Conservation (phyloP, 1,284 basidiomycete species). For the Boletus smithii region DNA sequence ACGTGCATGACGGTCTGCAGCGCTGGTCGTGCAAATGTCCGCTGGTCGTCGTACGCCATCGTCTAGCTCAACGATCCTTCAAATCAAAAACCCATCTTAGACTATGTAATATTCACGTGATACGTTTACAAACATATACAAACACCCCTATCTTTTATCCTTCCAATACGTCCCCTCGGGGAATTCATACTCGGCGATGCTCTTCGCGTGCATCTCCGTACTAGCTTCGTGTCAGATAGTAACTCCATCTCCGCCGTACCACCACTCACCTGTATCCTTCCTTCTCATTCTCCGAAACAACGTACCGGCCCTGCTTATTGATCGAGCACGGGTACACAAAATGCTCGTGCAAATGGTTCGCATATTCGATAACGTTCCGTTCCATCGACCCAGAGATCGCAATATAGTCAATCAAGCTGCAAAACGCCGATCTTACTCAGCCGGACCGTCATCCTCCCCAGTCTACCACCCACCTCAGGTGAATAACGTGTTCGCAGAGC, state of each 20-base stretch:
- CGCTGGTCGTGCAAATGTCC: slow-evolving; percentile 7
- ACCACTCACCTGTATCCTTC: slow-evolving; percentile 66
- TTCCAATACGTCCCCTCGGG: slow-evolving; percentile 70
- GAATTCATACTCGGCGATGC: slow-evolving; percentile 71
- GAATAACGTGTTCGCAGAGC: slow-evolving; percentile 90
- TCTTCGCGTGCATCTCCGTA: slow-evolving; percentile 71
- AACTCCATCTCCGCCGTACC: slow-evolving; percentile 2
- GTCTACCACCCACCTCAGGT: slow-evolving; percentile 54
- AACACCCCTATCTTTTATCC: slow-evolving; percentile 18
- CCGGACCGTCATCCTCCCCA: slow-evolving; percentile 7
- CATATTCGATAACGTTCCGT: slow-evolving; percentile 85
- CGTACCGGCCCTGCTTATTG: slow-evolving; percentile 81
- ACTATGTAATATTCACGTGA: slow-evolving; percentile 20
- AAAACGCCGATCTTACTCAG: slow-evolving; percentile 8
- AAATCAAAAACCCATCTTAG: slow-evolving; percentile 12
- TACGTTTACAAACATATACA: slow-evolving; percentile 18
- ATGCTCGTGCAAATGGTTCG: slow-evolving; percentile 89
- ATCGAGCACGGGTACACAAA: slow-evolving; percentile 87
- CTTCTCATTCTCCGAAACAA: slow-evolving; percentile 60
- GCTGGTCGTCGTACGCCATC: slow-evolving; percentile 28
- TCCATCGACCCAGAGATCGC: slow-evolving; percentile 87
- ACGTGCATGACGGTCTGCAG: slow-evolving; percentile 9
- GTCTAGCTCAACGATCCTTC: neutral
- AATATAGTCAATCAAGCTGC: slow-evolving; percentile 86
- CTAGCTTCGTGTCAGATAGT: slow-evolving; percentile 35